phyloP scores from a whole-genome alignment of 352 stramenopile genomes.

The Phytopythium delawarense region DNA sequence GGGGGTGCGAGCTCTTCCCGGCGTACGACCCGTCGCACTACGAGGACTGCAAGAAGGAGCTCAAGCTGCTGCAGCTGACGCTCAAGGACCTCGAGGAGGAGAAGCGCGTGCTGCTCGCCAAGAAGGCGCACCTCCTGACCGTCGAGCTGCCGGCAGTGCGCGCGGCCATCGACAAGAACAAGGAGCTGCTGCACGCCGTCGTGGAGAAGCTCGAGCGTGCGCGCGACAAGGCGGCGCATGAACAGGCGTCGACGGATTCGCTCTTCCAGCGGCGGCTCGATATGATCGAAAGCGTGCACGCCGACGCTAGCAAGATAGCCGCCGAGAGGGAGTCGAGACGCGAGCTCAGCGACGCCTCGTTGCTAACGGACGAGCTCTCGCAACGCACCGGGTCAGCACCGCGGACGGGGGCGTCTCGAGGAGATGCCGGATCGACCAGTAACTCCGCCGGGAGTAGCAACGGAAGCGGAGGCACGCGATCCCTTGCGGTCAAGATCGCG shows the following conservation, averaged over 20 bases:
- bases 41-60: conserved; percentile 60
- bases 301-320: neutral
- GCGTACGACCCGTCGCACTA: conserved; percentile 57
- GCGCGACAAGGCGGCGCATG: conserved; percentile 56
- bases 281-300: conserved; percentile 67
- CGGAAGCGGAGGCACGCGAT: conserved; percentile 36
- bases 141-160: conserved; percentile 55
- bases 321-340: conserved; percentile 8
- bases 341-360: conserved; percentile 5
- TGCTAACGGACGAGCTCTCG: conserved; percentile 16
- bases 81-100: conserved; percentile 65
- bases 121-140: conserved; percentile 57
- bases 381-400: neutral
- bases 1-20: conserved; percentile 58
- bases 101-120: conserved; percentile 55
- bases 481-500: conserved; percentile 63
- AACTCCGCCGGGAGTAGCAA: neutral
- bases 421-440: neutral
- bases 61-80: conserved; percentile 65
- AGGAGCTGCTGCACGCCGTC: conserved; percentile 55
- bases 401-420: neutral
- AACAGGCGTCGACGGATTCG: conserved; percentile 62
- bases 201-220: conserved; percentile 63
- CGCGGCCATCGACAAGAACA: conserved; percentile 50
- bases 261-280: conserved; percentile 65